These are phyloP conservation scores for Cordyceps farinosa DNA, from an alignment of 2,329 filamentous ascomycete species.

Conservation along the genomic window DNA sequence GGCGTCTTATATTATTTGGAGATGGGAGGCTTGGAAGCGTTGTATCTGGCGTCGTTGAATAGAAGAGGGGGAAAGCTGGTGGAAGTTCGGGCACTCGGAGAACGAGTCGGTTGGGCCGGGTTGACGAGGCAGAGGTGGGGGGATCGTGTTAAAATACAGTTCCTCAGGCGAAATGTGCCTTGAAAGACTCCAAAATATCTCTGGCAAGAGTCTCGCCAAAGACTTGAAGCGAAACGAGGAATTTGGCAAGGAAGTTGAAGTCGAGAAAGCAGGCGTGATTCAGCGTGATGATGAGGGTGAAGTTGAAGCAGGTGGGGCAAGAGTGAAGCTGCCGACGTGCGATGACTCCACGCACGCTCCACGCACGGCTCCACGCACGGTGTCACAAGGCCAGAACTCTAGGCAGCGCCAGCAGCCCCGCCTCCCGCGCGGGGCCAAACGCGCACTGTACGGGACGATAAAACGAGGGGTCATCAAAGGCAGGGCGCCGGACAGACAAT, in stretches of 20 bases:
- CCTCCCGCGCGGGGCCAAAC: not conserved
- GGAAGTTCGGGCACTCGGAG: not conserved
- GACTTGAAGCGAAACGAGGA: constrained; percentile 12
- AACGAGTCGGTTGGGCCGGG: not conserved
- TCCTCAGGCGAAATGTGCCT: not conserved
- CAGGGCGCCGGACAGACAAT: not conserved
- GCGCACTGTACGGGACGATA: not conserved
- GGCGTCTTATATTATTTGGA: not conserved
- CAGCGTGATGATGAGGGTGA: constrained; percentile 21
- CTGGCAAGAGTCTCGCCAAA: not conserved
- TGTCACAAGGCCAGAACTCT: constrained; percentile 14
- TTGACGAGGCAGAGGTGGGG: not conserved
- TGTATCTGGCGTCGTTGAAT: not conserved
- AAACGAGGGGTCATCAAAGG: not conserved
- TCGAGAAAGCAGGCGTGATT: constrained; percentile 20
- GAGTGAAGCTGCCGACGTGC: constrained; percentile 21
- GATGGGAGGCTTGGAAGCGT: not conserved
- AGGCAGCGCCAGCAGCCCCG: constrained; percentile 10
- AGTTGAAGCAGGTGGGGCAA: constrained; percentile 32
- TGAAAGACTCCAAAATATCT: not conserved
- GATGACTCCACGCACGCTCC: constrained; percentile 11
- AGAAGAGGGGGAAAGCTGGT: not conserved
- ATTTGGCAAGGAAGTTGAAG: constrained; percentile 6
- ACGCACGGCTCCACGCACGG: constrained; percentile 14
- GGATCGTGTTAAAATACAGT: too few relatives aligned